Conservation (phyloP, 495 filamentous ascomycete genomes). For the Talaromyces stipitatus region DNA sequence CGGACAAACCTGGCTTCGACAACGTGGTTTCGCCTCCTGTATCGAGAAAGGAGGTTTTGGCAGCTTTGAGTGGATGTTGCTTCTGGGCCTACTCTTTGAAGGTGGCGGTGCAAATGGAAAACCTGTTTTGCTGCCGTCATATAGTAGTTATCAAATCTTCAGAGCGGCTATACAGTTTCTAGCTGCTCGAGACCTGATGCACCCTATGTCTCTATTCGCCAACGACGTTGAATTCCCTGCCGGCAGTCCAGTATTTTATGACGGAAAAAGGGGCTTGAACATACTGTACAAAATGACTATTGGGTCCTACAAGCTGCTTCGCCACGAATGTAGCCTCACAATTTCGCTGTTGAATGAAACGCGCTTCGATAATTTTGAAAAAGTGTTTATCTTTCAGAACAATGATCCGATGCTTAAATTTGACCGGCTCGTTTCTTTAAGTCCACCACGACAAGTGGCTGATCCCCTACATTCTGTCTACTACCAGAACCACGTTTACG, state of each 20-base stretch:
- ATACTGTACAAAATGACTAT: constrained; percentile 84
- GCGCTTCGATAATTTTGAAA: constrained; percentile 71
- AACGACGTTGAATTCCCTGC: constrained; percentile 21
- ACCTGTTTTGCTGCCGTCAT: constrained; percentile 63
- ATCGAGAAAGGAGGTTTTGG: constrained; percentile 81
- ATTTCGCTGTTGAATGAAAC: constrained; percentile 65
- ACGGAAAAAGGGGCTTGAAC: constrained; percentile 67
- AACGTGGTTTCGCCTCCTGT: constrained; percentile 67
- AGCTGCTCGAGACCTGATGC: constrained; percentile 59
- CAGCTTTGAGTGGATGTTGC: constrained; percentile 77
- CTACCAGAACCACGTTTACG: constrained; percentile 40
- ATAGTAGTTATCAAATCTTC: constrained; percentile 91
- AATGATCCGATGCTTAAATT: constrained; percentile 62
- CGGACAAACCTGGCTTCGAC: constrained; percentile 80
- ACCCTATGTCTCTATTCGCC: constrained; percentile 49
- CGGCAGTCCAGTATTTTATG: constrained; percentile 45
- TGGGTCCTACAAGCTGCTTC: constrained; percentile 69
- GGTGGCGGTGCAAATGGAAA: constrained; percentile 61
- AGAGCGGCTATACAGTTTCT: constrained; percentile 85
- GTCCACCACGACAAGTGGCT: constrained; percentile 19
- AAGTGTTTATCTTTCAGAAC: constrained; percentile 69
- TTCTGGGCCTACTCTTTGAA: constrained; percentile 75
- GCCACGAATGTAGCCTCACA: constrained; percentile 63
- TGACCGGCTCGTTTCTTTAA: constrained; percentile 49
- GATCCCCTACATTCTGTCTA: constrained; percentile 20